phyloP scores from a whole-genome alignment of 768 basidiomycete species.

The Amanita pseudoporphyria region DNA sequence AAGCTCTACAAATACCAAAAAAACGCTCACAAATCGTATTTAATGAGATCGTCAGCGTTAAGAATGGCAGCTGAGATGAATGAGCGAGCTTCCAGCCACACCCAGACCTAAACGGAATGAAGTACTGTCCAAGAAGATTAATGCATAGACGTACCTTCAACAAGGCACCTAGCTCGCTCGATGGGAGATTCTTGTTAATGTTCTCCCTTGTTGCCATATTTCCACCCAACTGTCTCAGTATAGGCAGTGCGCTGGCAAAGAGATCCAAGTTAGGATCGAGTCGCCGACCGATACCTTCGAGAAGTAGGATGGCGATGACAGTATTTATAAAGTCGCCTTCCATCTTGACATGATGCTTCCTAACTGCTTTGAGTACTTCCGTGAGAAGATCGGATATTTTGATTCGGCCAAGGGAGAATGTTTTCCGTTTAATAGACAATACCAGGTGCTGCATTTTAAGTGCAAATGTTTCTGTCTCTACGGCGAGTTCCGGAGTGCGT shows the following conservation, averaged over 20 bases:
- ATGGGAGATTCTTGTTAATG: conserved; percentile 48
- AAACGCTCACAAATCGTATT: conserved; percentile 68
- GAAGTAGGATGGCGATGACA: conserved; percentile 83
- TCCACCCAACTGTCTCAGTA: conserved; percentile 81
- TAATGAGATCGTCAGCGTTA: conserved; percentile 78
- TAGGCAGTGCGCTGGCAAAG: conserved; percentile 93
- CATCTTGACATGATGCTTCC: conserved; percentile 94
- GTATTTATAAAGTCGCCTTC: conserved; percentile 99
- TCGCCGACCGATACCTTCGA: conserved; percentile 95
- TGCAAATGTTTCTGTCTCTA: conserved; percentile 93
- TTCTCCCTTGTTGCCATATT: conserved; percentile 74
- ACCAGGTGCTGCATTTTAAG: conserved; percentile 97
- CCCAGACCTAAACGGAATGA: conserved; percentile 60
- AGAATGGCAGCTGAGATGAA: conserved; percentile 71
- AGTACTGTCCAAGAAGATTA: neutral
- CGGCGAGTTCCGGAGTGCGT: conserved; percentile 78
- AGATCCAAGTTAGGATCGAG: conserved; percentile 88
- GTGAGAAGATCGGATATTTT: conserved; percentile 90
- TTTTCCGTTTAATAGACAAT: conserved; percentile 88
- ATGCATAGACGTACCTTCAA: conserved; percentile 57
- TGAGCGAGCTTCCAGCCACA: conserved; percentile 87
- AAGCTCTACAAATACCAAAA: neutral
- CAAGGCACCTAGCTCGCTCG: conserved; percentile 72
- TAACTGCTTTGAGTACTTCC: conserved; percentile 79
- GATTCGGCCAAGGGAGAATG: conserved; percentile 95